A percentile compares a stretch with the other conserved stretches of the same genome.
Conservation (phyloP, 2,329 filamentous ascomycete genomes). For the Fusarium bactridioides region DNA sequence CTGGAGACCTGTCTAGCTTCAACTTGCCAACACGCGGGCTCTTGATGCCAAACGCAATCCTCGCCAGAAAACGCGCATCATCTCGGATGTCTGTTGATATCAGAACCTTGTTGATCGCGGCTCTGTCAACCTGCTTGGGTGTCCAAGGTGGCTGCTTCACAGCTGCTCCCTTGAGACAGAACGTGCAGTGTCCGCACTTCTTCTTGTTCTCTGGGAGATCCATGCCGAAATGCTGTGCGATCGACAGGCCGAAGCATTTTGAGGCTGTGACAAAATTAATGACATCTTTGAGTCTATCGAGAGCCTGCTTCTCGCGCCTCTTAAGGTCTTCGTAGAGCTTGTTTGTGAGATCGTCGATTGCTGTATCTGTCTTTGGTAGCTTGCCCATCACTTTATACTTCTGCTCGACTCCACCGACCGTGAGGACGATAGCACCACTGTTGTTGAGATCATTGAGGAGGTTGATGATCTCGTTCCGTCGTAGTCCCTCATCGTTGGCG, state of each 20-base stretch:
- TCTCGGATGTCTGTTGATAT: constrained; percentile 56
- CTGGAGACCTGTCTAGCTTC: constrained; percentile 53
- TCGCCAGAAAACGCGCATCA: constrained; percentile 66
- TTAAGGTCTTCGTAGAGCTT: constrained; percentile 60
- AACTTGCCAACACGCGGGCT: constrained; percentile 62
- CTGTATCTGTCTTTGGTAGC: constrained; percentile 52
- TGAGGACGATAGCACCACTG: constrained; percentile 57
- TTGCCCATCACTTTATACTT: constrained; percentile 59
- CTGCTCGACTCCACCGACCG: constrained; percentile 59
- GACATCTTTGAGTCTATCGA: constrained; percentile 59
- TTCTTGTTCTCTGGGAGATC: constrained; percentile 51
- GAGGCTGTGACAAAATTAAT: constrained; percentile 60
- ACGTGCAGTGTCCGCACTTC: constrained; percentile 65
- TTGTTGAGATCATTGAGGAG: constrained; percentile 65
- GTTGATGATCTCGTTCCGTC: constrained; percentile 58
- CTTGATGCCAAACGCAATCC: constrained; percentile 68
- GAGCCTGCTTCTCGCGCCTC: constrained; percentile 59
- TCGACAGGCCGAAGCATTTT: constrained; percentile 59
- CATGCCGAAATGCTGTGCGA: constrained; percentile 68
- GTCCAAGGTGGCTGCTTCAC: constrained; percentile 51
- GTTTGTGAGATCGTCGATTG: constrained; percentile 55
- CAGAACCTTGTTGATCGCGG: constrained; percentile 54
- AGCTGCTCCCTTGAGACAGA: constrained; percentile 42
- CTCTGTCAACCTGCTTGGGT: constrained; percentile 49
- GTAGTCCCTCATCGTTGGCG: constrained; percentile 43